Conservation (phyloP, 169 alveolate species). For the Sarcocystis neurona region DNA sequence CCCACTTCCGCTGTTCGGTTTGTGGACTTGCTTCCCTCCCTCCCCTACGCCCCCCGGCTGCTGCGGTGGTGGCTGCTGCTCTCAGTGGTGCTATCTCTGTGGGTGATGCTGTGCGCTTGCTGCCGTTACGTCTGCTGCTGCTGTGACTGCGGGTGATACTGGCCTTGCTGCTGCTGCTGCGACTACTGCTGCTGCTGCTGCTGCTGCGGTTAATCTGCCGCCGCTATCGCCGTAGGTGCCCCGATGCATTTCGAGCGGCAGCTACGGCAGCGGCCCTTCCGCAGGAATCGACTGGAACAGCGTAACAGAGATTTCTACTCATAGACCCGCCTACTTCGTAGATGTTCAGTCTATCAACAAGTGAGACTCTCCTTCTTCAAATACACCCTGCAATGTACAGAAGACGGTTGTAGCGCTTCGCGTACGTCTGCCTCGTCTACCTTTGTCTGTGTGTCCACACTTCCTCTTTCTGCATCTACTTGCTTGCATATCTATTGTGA, state of each 20-base stretch:
- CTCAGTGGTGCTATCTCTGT: background rate
- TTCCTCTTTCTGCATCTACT: no score
- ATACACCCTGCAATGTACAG: no score
- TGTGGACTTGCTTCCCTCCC: no score
- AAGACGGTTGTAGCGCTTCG: no score
- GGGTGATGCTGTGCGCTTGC: conserved; percentile 2
- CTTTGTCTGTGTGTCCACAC: no score
- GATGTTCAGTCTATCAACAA: conserved; percentile 38
- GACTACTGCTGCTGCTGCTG: conserved; percentile 1
- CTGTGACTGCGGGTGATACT: background rate
- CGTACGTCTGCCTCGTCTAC: no score
- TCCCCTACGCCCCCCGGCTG: background rate
- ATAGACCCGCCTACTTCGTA: conserved; percentile 8
- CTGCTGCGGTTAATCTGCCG: conserved; percentile 20
- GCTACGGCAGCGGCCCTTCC: conserved; percentile 42
- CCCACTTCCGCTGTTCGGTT: no score
- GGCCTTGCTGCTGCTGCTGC: background rate
- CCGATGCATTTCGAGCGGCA: conserved; percentile 53
- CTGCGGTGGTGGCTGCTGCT: conserved; percentile 23
- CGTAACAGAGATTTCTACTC: conserved; percentile 22
- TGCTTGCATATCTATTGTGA: no score
- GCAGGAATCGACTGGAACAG: conserved; percentile 33
- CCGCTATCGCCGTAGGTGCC: conserved; percentile 52
- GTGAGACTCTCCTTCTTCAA: conserved; percentile 37
- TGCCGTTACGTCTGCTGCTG: background rate